Conservation (phyloP, 164 flowering plant genomes). For the Stephania japonica region DNA sequence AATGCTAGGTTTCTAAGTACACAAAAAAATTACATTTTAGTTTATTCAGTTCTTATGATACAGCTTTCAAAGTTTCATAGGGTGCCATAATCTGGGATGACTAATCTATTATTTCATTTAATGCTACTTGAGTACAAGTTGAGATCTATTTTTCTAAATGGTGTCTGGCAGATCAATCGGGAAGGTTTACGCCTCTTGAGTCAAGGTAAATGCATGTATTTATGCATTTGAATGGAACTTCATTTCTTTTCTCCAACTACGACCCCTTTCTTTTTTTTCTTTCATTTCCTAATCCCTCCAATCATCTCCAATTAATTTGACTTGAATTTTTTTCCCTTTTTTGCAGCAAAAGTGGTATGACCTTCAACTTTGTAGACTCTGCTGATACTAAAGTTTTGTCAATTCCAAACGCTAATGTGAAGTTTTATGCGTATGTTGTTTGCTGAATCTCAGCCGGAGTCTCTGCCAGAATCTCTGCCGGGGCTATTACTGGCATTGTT, state of each 20-base stretch:
- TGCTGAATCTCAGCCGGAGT: constrained; percentile 34
- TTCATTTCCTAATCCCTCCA: neutral
- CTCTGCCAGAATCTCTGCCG: constrained; percentile 23
- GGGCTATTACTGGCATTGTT: constrained; percentile 44
- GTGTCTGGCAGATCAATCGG: constrained; percentile 42
- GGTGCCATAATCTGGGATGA: too few species aligned
- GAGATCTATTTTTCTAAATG: constrained; percentile 5
- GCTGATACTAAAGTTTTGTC: neutral
- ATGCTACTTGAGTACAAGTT: neutral
- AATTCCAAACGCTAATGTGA: neutral
- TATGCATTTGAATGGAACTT: neutral
- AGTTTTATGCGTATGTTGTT: constrained; percentile 11
- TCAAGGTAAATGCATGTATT: constrained; percentile 21
- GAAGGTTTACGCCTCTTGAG: constrained; percentile 35
- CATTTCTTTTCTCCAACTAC: neutral
- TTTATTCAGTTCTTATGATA: too few species aligned
- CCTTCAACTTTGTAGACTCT: neutral
- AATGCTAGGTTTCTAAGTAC: too few species aligned
- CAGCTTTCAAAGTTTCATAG: too few species aligned
- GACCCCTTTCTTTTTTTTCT: neutral
- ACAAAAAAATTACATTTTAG: too few species aligned
- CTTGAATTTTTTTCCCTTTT: constrained; percentile 8
- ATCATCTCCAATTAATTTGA: constrained; percentile 7
- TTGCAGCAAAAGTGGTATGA: constrained; percentile 50
- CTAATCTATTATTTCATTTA: neutral